Evolutionary conservation across 176 grass and related monocot species (phyloP).

Genomic region (Thinopyrum elongatum): DNA sequence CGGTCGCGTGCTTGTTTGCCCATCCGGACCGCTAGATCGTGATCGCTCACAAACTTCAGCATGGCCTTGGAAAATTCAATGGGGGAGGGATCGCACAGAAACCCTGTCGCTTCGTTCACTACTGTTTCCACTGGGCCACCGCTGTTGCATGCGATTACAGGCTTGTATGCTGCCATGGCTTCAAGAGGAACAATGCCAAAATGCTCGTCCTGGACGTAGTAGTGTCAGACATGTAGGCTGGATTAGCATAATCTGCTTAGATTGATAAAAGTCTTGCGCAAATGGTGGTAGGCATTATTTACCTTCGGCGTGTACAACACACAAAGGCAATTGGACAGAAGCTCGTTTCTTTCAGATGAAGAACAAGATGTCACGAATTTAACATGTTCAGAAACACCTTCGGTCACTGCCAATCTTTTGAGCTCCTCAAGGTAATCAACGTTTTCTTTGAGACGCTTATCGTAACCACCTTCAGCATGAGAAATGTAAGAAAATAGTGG

Average conservation of each 20-base stretch:
- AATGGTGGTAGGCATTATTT: constrained; percentile 6
- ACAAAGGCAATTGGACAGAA: constrained; percentile 89
- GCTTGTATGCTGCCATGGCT: constrained; percentile 90
- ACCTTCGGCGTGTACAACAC: constrained; percentile 93
- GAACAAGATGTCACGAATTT: constrained; percentile 86
- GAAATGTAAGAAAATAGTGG: constrained; percentile 20
- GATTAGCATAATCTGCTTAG: background rate
- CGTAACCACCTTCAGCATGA: constrained; percentile 70
- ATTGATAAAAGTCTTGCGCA: background rate
- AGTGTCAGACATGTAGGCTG: background rate
- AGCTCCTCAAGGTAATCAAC: constrained; percentile 90
- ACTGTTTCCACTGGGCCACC: constrained; percentile 90
- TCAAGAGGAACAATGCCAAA: constrained; percentile 97
- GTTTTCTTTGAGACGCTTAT: constrained; percentile 93
- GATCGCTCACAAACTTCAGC: constrained; percentile 61
- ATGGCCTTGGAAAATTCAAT: constrained; percentile 70
- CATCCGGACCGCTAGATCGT: constrained; percentile 60
- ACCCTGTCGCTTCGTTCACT: constrained; percentile 66
- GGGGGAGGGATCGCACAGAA: constrained; percentile 73
- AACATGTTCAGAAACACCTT: constrained; percentile 66
- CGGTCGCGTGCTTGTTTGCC: constrained; percentile 65
- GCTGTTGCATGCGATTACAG: constrained; percentile 95
- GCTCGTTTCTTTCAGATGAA: constrained; percentile 85
- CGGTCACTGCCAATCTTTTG: constrained; percentile 54
- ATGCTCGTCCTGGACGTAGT: constrained; percentile 71